phyloP scores from a whole-genome alignment of 2,329 filamentous ascomycete genomes.

The Westerdykella ornata region DNA sequence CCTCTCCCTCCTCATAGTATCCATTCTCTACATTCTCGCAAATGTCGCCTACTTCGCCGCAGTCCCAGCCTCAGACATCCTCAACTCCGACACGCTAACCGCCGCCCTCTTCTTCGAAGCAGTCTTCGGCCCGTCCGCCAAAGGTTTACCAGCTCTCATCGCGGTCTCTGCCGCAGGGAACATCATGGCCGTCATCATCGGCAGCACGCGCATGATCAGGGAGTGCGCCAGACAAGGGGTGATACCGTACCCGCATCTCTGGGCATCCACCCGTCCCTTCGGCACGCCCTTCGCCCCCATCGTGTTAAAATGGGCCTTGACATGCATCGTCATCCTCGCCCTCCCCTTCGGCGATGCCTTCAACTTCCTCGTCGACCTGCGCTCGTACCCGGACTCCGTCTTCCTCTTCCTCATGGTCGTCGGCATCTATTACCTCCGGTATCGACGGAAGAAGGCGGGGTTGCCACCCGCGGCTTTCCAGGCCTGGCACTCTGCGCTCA shows the following conservation, averaged over 20 bases:
- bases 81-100: conserved; percentile 48
- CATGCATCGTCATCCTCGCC: conserved; percentile 23
- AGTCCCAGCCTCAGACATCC: conserved; percentile 44
- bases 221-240: conserved; percentile 26
- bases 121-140: conserved; percentile 51
- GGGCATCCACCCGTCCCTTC: conserved; percentile 58
- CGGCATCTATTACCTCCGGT: conserved; percentile 22
- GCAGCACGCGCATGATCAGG: conserved; percentile 23
- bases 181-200: conserved; percentile 27
- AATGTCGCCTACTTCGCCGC: conserved; percentile 25
- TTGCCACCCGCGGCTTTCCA: conserved; percentile 18
- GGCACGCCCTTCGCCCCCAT: conserved; percentile 58
- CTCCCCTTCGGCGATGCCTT: conserved; percentile 60
- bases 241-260: conserved; percentile 42
- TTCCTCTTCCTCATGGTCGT: conserved; percentile 23
- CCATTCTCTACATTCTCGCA: conserved; percentile 28
- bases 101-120: conserved; percentile 55
- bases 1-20: conserved; percentile 47
- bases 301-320: conserved; percentile 28
- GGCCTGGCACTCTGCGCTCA: conserved; percentile 20
- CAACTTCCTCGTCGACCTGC: conserved; percentile 49
- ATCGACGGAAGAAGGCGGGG: conserved; percentile 20
- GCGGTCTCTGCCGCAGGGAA: conserved; percentile 25
- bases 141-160: conserved; percentile 46
- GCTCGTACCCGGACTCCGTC: conserved; percentile 22